These are phyloP conservation scores for Mucor sp. DNA, from an alignment of 371 early-diverging fungal genomes.

Conservation along the genomic window DNA sequence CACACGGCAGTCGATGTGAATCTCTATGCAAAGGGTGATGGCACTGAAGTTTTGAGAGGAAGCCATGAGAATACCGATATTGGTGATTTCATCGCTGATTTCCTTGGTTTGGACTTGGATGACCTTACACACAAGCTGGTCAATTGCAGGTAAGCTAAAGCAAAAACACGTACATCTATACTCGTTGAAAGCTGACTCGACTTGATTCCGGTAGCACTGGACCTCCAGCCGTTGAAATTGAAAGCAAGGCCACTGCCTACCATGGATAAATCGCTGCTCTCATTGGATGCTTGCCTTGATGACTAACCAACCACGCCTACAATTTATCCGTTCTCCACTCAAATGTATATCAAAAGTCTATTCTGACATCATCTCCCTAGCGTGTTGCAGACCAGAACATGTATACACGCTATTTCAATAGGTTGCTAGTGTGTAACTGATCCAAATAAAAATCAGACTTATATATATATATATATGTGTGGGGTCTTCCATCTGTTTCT, in stretches of 20 bases:
- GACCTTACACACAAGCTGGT: conserved; percentile 54
- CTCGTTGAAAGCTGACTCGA: neutral
- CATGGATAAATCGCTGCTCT: conserved; percentile 8
- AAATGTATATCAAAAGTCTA: neutral
- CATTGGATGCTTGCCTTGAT: conserved; percentile 5
- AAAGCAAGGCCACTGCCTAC: neutral
- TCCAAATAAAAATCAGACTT: conserved; percentile 3
- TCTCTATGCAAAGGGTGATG: conserved; percentile 73
- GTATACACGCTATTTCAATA: neutral
- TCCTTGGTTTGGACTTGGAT: conserved; percentile 65
- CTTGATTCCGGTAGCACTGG: neutral
- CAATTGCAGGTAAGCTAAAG: conserved; percentile 4
- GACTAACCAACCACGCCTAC: conserved; percentile 1
- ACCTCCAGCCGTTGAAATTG: neutral
- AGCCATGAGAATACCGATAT: conserved; percentile 89
- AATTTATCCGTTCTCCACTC: neutral
- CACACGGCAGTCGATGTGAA: conserved; percentile 96
- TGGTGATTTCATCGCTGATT: conserved; percentile 70
- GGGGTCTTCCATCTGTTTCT: conserved; percentile 10
- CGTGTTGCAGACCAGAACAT: neutral
- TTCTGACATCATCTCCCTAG: conserved; percentile 14
- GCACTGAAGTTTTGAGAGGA: conserved; percentile 54
- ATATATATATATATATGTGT: neutral
- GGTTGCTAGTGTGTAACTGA: conserved; percentile 9
- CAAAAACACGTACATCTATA: neutral